Percentiles rank a stretch among this genome's conserved stretches.
Evolutionary conservation across 345 rosid genomes (phyloP).

Genomic region (Hevea brasiliensis): DNA sequence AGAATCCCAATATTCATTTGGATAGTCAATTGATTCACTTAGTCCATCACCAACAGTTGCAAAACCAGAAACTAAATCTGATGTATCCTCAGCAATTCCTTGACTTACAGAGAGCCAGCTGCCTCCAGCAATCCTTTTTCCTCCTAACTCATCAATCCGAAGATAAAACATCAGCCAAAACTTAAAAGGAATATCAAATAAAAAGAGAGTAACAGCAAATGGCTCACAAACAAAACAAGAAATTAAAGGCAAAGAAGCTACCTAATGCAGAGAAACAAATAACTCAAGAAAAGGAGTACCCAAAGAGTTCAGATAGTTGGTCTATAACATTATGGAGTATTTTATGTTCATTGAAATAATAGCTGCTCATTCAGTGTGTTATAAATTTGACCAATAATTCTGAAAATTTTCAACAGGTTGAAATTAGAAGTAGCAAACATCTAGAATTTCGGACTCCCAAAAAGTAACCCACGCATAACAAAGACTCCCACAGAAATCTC

Average conservation of each 20-base stretch:
- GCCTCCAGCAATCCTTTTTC: slow-evolving; percentile 77
- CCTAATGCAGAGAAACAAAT: not conserved
- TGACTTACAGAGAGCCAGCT: slow-evolving; percentile 98
- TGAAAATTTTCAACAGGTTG: not conserved
- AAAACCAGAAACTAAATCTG: slow-evolving; percentile 97
- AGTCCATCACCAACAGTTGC: slow-evolving; percentile 96
- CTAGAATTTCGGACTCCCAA: too few species aligned
- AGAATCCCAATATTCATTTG: slow-evolving; percentile 97
- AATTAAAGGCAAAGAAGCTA: not conserved
- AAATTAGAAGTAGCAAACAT: not conserved
- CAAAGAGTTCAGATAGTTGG: not conserved
- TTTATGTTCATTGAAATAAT: not conserved
- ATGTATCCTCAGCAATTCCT: slow-evolving; percentile 94
- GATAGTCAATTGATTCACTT: slow-evolving; percentile 88
- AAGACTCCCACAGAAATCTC: too few species aligned
- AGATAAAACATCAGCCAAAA: slow-evolving; percentile 13
- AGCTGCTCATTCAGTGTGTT: not conserved
- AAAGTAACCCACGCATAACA: too few species aligned
- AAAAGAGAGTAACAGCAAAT: not conserved
- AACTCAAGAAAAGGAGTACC: not conserved
- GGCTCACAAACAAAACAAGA: not conserved
- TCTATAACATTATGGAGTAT: not conserved
- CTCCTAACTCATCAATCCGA: slow-evolving; percentile 53
- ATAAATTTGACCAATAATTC: not conserved
- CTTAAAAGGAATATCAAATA: not conserved